These are phyloP conservation scores for Hymenoscyphus fraxineus DNA, from an alignment of 2,329 filamentous ascomycete genomes.

Conservation along the genomic window DNA sequence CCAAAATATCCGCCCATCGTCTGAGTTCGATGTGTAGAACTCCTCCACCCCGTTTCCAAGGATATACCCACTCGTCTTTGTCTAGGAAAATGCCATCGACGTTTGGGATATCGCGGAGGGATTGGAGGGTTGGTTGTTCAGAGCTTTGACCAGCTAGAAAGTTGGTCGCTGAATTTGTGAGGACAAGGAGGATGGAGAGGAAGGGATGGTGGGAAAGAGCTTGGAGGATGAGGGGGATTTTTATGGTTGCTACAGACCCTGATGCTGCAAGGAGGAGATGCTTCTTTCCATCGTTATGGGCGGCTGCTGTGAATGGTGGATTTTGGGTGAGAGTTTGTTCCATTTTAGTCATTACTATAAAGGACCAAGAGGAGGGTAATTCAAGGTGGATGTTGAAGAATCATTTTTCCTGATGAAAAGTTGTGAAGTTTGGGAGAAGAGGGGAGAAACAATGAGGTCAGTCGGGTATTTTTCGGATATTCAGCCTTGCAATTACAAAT, in stretches of 20 bases:
- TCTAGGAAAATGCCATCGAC: constrained; percentile 81
- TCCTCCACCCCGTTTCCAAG: constrained; percentile 73
- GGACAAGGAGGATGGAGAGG: constrained; percentile 79
- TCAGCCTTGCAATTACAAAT: constrained; percentile 27
- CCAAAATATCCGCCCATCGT: constrained; percentile 74
- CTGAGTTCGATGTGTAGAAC: constrained; percentile 91
- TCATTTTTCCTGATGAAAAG: background rate
- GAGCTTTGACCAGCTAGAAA: constrained; percentile 73
- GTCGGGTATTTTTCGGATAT: background rate
- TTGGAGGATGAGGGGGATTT: constrained; percentile 63
- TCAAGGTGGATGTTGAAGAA: constrained; percentile 8
- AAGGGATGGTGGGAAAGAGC: constrained; percentile 49
- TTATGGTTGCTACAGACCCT: constrained; percentile 85
- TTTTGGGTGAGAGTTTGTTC: background rate
- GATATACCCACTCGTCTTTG: constrained; percentile 75
- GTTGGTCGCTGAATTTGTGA: constrained; percentile 68
- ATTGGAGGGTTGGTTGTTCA: constrained; percentile 69
- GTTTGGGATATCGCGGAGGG: constrained; percentile 58
- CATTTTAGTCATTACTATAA: background rate
- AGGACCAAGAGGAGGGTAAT: background rate
- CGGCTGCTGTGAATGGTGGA: constrained; percentile 28
- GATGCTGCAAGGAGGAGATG: constrained; percentile 65
- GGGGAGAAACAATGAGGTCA: background rate
- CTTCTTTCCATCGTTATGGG: constrained; percentile 46
- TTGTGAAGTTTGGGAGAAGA: background rate